Conservation (phyloP, 495 filamentous ascomycete genomes). For the Penicillium diatomitis region DNA sequence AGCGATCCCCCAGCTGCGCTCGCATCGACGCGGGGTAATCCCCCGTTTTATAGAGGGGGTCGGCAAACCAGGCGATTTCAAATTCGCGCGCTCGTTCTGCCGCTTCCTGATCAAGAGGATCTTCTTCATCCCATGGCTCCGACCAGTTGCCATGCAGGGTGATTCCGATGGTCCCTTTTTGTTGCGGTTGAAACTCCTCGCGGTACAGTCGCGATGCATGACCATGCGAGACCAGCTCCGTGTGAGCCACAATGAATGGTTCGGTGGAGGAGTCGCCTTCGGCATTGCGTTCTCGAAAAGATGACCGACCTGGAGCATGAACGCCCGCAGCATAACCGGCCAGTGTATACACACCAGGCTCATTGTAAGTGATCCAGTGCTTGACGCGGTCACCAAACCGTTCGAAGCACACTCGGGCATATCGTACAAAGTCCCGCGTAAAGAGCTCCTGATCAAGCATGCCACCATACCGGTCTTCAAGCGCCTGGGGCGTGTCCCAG, state of each 20-base stretch:
- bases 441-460: slow-evolving; percentile 36
- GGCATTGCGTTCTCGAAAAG: slow-evolving; percentile 32
- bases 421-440: slow-evolving; percentile 36
- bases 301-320: slow-evolving; percentile 37
- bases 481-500: slow-evolving; percentile 38
- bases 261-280: slow-evolving; percentile 40
- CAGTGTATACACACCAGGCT: slow-evolving; percentile 36
- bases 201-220: slow-evolving; percentile 31
- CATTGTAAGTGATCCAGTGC: slow-evolving; percentile 45
- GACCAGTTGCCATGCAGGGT: slow-evolving; percentile 43
- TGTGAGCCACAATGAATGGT: slow-evolving; percentile 38
- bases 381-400: slow-evolving; percentile 35
- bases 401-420: slow-evolving; percentile 38
- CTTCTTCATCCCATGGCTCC: slow-evolving; percentile 37
- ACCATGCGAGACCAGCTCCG: slow-evolving; percentile 34
- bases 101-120: slow-evolving; percentile 33
- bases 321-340: slow-evolving; percentile 41
- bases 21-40: slow-evolving; percentile 42
- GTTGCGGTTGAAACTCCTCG: slow-evolving; percentile 31
- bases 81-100: slow-evolving; percentile 38
- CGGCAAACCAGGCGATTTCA: slow-evolving; percentile 41
- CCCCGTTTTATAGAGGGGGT: slow-evolving; percentile 38
- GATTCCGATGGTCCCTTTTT: slow-evolving; percentile 37
- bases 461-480: slow-evolving; percentile 40
- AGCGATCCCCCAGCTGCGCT: slow-evolving; percentile 37